Evolutionary conservation across 129 eudicot species (phyloP), one percentile per base, ranked within the genome.

Genomic region (Gnaphalium uliginosum): DNA sequence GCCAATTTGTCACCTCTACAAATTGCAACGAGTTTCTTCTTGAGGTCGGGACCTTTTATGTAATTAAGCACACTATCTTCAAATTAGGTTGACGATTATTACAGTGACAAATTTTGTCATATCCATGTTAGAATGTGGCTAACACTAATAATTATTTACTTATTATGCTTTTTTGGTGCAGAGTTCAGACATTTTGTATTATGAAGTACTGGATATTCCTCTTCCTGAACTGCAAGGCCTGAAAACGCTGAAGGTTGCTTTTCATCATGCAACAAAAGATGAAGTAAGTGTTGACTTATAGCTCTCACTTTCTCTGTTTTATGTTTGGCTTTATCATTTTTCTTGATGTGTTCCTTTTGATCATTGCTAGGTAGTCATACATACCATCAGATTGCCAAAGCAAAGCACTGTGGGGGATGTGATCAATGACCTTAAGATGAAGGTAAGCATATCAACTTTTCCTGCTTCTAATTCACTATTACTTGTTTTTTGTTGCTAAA

Each of bases 371-470:
- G 90, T 85, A 13, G 86, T 75, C 35, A 89, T 87, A 73, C 94
- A 86, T 76, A 89, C 88, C 23, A 86, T 92, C 51, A 85, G 94
- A 71, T 54, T 92, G 85, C 98, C 96, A 18, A 92, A 89, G 75
- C 94, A 89, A 69, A 87, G 94, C 79, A 92, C 92, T 27, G 98
- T 92, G 25, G 96, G 88, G 30, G 98, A 92, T 86, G 92, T 92
- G n/a, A 80, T 92, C 58, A 81, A 65, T 78, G 93, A 92, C 41
- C 82, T 92, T 32, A 92, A 87, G 88, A 75, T 88, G 13, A 92
- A 87, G 93, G 97, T 86, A 71, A 81, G 69, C 32, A 30, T 22
- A 66, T 24, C 48, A 6, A 25, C 29, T 77, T 11, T 66, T 21
- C 35, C 59, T 53, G 46, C 46, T 39, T 39, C 14, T 39, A 10